Conservation (phyloP, 257 asterid genomes). For the Dorcoceras hygrometricum region DNA sequence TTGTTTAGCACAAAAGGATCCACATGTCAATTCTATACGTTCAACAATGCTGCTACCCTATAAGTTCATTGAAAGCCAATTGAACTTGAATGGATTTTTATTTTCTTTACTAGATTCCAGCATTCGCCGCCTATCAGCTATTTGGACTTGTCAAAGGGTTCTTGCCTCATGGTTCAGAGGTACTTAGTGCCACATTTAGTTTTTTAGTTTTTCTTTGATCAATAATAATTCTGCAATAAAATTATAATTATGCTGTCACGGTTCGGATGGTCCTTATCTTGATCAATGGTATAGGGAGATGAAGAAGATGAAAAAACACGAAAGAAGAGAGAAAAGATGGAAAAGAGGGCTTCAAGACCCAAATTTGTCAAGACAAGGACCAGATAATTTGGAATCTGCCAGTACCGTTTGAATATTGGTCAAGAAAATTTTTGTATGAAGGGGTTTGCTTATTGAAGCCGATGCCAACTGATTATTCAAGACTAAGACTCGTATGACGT, state of each 20-base stretch:
- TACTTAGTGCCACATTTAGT: conserved; percentile 18
- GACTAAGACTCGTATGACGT: background rate
- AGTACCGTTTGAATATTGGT: background rate
- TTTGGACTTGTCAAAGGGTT: conserved; percentile 78
- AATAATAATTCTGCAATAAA: background rate
- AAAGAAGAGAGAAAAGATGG: conserved; percentile 91
- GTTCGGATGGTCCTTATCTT: conserved; percentile 10
- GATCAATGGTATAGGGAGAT: conserved; percentile 44
- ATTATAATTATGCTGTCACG: background rate
- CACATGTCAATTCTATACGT: background rate
- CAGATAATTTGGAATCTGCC: conserved; percentile 31
- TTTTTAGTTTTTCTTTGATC: conserved; percentile 3
- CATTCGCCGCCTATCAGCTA: conserved; percentile 73
- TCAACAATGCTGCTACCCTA: background rate
- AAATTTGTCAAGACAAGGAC: conserved; percentile 67
- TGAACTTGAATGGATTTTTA: background rate
- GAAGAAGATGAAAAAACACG: conserved; percentile 90
- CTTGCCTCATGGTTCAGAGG: conserved; percentile 74
- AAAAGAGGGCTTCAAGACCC: conserved; percentile 81
- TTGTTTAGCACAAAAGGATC: no score
- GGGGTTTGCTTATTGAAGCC: background rate
- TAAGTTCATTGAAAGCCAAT: background rate
- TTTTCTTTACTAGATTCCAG: conserved; percentile 23
- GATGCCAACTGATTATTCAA: background rate
- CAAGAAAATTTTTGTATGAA: background rate